These are phyloP conservation scores for Heterobasidion occidentale DNA, from an alignment of 1,284 basidiomycete genomes.

Conservation along the genomic window DNA sequence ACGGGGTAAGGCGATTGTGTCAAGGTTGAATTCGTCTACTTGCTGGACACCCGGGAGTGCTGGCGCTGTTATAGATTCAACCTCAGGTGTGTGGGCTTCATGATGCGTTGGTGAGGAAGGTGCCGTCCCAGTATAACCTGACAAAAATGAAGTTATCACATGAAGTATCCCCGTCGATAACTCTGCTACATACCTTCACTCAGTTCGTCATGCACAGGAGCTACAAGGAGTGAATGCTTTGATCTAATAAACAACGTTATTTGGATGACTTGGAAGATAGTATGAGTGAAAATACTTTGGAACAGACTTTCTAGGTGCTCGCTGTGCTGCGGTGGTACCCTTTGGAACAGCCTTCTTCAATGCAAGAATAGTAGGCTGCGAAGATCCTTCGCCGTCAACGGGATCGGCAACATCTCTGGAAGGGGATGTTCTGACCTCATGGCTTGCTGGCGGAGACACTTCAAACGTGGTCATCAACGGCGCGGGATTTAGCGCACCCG, in stretches of 20 bases:
- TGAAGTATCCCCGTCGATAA: not conserved
- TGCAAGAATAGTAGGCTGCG: constrained; percentile 15
- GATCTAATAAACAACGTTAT: not conserved
- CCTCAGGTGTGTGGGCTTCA: constrained; percentile 22
- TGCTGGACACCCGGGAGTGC: constrained; percentile 11
- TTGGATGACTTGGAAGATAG: too few relatives aligned
- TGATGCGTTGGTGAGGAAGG: constrained; percentile 35
- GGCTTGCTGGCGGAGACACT: constrained; percentile 2
- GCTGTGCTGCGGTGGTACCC: constrained; percentile 23
- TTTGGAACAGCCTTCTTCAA: constrained; percentile 34
- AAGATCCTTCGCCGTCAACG: not conserved
- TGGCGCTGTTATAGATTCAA: constrained; percentile 4
- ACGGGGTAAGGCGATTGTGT: constrained; percentile 52
- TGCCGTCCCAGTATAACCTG: constrained; percentile 33
- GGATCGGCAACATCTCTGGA: not conserved
- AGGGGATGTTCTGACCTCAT: not conserved
- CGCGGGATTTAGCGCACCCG: constrained; percentile 14
- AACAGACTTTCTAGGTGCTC: constrained; percentile 27
- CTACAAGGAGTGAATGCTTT: constrained; percentile 2
- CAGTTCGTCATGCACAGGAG: constrained; percentile 24
- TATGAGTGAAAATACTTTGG: constrained; percentile 26
- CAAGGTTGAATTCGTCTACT: constrained; percentile 44
- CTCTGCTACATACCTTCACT: constrained; percentile 32
- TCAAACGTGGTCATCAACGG: constrained; percentile 4
- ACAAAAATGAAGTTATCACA: not conserved